These are phyloP conservation scores for Starmerella gropengiesseri DNA, from an alignment of 805 yeast species.

Conservation along the genomic window DNA sequence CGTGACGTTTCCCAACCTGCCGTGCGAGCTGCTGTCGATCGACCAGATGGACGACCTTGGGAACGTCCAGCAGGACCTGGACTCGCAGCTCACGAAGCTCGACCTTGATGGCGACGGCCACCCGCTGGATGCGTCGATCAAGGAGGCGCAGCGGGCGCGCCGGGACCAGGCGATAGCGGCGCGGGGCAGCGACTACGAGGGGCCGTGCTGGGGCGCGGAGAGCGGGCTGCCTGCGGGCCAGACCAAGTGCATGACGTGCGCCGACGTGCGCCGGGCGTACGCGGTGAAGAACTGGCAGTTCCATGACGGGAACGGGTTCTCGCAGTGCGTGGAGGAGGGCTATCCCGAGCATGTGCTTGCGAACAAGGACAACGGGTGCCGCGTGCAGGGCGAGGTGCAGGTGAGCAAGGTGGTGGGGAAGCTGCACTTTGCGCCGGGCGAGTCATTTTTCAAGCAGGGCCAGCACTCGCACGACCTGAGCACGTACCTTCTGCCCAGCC, in stretches of 20 bases:
- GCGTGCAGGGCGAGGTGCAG: constrained; percentile 65
- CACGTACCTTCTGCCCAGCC: constrained; percentile 45
- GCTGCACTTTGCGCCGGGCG: constrained; percentile 93
- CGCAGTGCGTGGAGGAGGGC: constrained; percentile 85
- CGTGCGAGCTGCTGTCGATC: constrained; percentile 67
- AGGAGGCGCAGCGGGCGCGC: constrained; percentile 34
- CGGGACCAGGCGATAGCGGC: constrained; percentile 25
- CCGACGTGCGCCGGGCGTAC: constrained; percentile 69
- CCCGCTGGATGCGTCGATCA: constrained; percentile 34
- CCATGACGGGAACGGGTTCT: constrained; percentile 74
- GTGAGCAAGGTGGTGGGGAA: constrained; percentile 83
- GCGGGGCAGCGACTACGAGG: constrained; percentile 47
- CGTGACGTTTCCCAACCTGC: constrained; percentile 69
- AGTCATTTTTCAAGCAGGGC: constrained; percentile 45
- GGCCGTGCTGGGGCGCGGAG: constrained; percentile 75
- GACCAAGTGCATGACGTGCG: constrained; percentile 70
- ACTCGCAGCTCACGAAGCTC: constrained; percentile 59
- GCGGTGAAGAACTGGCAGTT: constrained; percentile 75
- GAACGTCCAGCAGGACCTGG: constrained; percentile 64
- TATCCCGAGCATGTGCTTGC: constrained; percentile 54
- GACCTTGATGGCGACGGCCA: constrained; percentile 49
- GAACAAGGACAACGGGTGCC: constrained; percentile 73
- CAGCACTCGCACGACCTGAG: constrained; percentile 77
- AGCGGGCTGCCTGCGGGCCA: constrained; percentile 10
- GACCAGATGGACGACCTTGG: constrained; percentile 88